These are phyloP conservation scores for Scleroderma citrinum DNA, from an alignment of 768 basidiomycete species.

Conservation along the genomic window DNA sequence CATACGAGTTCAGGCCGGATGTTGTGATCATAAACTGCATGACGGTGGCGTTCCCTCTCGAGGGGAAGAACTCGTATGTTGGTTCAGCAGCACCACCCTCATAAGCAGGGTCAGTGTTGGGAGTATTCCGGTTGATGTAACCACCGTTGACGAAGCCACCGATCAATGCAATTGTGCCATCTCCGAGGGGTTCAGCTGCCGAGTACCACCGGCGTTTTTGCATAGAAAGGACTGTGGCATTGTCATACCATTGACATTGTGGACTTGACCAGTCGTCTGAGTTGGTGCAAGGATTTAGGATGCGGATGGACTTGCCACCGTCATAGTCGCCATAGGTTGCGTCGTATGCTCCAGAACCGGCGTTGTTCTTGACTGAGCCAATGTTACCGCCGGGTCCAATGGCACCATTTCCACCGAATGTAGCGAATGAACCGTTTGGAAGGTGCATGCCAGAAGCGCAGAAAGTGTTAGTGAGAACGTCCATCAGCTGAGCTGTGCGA, in stretches of 20 bases:
- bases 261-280: constrained; percentile 41
- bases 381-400: constrained; percentile 59
- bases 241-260: constrained; percentile 69
- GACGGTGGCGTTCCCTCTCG: constrained; percentile 42
- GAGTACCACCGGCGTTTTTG: constrained; percentile 75
- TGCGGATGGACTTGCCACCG: constrained; percentile 71
- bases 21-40: constrained; percentile 69
- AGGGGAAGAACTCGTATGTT: constrained; percentile 79
- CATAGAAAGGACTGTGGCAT: constrained; percentile 56
- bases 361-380: constrained; percentile 43
- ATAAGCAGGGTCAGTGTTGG: constrained; percentile 55
- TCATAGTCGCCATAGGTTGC: constrained; percentile 74
- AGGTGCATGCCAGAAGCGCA: constrained; percentile 81
- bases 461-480: constrained; percentile 67
- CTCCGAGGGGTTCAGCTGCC: constrained; percentile 62
- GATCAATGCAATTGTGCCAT: constrained; percentile 75
- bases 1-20: constrained; percentile 73
- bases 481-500: constrained; percentile 58
- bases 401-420: constrained; percentile 77
- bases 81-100: constrained; percentile 74
- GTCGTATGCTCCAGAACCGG: constrained; percentile 50
- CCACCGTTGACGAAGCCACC: constrained; percentile 78
- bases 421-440: constrained; percentile 69
- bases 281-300: constrained; percentile 69
- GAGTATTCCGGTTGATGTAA: constrained; percentile 72